phyloP scores from a whole-genome alignment of 108 stramenopile genomes.

The Seminavis robusta region DNA sequence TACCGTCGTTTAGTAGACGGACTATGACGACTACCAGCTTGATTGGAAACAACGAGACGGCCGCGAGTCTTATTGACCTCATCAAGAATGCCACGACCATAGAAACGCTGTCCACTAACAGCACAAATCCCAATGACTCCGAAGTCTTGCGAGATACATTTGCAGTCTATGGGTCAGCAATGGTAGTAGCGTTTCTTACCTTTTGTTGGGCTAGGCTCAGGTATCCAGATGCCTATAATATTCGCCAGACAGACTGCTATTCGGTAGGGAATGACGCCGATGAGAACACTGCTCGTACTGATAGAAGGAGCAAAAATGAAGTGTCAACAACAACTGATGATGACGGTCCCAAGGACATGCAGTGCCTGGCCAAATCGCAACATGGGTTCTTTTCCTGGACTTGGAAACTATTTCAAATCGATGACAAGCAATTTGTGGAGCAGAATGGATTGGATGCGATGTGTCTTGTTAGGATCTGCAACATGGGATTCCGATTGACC shows the following conservation, averaged over 20 bases:
- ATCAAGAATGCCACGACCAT: no score
- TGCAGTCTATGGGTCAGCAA: slow-evolving; percentile 49
- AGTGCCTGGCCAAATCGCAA: slow-evolving; percentile 37
- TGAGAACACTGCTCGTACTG: no score
- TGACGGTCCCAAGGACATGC: slow-evolving; percentile 24
- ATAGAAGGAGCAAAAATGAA: no score
- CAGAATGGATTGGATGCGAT: slow-evolving; percentile 48
- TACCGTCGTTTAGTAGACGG: no score
- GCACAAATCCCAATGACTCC: slow-evolving; percentile 21
- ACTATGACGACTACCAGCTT: no score
- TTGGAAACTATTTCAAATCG: slow-evolving; percentile 42
- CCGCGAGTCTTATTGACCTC: no score
- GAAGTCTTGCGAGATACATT: slow-evolving; percentile 39
- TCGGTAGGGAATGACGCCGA: no score
- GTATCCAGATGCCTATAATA: slow-evolving; percentile 44
- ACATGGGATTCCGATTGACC: slow-evolving; percentile 33
- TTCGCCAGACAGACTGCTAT: slow-evolving; percentile 49
- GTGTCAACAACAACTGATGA: no score
- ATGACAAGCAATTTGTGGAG: slow-evolving; percentile 48
- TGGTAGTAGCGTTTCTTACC: slow-evolving; percentile 25
- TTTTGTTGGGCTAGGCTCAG: slow-evolving; percentile 46
- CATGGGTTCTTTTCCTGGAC: slow-evolving; percentile 62
- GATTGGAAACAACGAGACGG: no score
- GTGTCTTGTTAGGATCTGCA: slow-evolving; percentile 33
- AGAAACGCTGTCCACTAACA: no score